These are phyloP conservation scores for Clitocybe nebularis DNA, from an alignment of 1,284 basidiomycete genomes.

Conservation along the genomic window DNA sequence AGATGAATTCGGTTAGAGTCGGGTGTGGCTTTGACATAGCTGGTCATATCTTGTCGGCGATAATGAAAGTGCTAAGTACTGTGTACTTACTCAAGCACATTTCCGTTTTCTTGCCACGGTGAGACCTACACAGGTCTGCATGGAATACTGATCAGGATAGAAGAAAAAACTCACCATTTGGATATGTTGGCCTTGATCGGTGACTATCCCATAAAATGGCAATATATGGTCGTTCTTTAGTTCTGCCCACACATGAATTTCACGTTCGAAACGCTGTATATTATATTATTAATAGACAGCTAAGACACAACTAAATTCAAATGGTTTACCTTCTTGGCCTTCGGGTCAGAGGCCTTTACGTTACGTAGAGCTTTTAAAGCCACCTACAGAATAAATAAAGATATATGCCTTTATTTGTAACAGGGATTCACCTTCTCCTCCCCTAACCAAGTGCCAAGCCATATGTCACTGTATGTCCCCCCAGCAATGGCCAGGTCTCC, in stretches of 20 bases:
- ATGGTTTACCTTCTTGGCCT: conserved; percentile 31
- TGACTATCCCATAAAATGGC: conserved; percentile 51
- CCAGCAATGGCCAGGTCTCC: conserved; percentile 38
- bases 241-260: conserved; percentile 49
- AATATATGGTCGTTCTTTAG: conserved; percentile 46
- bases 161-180: conserved; percentile 34
- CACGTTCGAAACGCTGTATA: conserved; percentile 47
- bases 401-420: neutral
- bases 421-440: conserved; percentile 35
- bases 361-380: conserved; percentile 50
- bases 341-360: conserved; percentile 37
- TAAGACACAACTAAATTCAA: conserved; percentile 1
- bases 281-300: too few relatives aligned
- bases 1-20: conserved; percentile 36
- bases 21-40: conserved; percentile 34
- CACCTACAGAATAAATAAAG: conserved; percentile 31
- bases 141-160: conserved; percentile 1
- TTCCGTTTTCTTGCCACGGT: conserved; percentile 55
- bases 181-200: conserved; percentile 43
- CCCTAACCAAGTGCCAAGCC: conserved; percentile 46
- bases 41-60: conserved; percentile 14
- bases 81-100: conserved; percentile 42
- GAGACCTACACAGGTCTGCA: conserved; percentile 46
- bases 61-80: neutral
- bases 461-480: conserved; percentile 50